Conservation (phyloP, 345 rosid genomes). For the Salix dunnii region DNA sequence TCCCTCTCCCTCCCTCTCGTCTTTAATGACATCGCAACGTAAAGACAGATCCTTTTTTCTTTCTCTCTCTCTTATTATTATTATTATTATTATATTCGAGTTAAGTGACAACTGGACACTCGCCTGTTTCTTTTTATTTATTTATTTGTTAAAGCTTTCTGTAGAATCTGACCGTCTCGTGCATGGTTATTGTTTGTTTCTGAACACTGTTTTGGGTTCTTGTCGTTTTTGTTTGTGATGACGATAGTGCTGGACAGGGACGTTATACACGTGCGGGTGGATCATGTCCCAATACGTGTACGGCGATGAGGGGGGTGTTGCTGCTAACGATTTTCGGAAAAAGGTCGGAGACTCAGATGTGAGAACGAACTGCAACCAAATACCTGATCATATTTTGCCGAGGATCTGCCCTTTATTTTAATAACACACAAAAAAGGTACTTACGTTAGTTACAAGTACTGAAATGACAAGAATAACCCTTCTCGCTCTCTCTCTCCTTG, state of each 20-base stretch:
- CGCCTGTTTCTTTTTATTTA: not conserved
- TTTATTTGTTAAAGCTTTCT: not conserved
- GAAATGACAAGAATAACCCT: no score
- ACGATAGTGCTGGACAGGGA: not conserved
- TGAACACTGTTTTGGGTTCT: slow-evolving; percentile 24
- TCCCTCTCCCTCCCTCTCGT: not conserved
- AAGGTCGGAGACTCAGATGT: not conserved
- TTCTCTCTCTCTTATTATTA: not conserved
- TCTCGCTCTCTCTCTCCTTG: no score
- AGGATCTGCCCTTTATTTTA: not conserved
- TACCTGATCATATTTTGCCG: not conserved
- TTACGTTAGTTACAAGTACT: no score
- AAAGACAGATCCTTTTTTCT: not conserved
- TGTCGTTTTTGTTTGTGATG: slow-evolving; percentile 12
- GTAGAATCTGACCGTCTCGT: slow-evolving; percentile 10
- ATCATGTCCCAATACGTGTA: slow-evolving; percentile 23
- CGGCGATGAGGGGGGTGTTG: not conserved
- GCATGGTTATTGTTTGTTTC: slow-evolving; percentile 30
- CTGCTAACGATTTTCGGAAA: slow-evolving; percentile 5
- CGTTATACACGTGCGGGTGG: slow-evolving; percentile 29
- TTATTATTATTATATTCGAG: not conserved
- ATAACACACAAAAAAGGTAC: no score
- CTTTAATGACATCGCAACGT: not conserved
- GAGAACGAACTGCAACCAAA: not conserved
- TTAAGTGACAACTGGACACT: not conserved